phyloP scores from a whole-genome alignment of 129 eudicot species.

The Kitagawia praeruptora region DNA sequence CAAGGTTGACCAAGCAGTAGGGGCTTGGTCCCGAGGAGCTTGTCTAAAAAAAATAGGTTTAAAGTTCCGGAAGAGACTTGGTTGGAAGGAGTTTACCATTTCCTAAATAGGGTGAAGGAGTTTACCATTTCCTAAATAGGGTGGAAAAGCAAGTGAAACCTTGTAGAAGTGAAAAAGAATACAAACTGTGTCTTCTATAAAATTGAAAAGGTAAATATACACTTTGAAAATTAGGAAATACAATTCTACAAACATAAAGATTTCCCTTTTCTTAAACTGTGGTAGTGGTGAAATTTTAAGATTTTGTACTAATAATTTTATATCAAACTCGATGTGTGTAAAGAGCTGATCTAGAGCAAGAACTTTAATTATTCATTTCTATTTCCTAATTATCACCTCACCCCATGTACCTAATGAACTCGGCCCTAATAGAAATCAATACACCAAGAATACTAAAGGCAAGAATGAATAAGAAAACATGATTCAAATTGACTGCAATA shows the following conservation, averaged over 20 bases:
- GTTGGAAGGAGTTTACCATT: no score
- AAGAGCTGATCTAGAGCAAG: background rate
- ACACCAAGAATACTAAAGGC: background rate
- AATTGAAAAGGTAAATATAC: background rate
- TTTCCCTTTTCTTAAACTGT: background rate
- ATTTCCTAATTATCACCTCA: no score
- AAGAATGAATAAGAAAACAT: background rate
- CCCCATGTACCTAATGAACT: no score
- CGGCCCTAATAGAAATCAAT: no score
- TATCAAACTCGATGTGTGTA: background rate
- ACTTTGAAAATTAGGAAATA: background rate
- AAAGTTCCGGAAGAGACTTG: background rate
- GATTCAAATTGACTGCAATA: background rate
- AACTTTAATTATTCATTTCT: no score
- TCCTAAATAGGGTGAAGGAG: background rate
- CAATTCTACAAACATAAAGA: background rate
- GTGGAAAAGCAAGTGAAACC: background rate
- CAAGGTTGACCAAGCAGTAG: background rate
- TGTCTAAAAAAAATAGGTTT: background rate
- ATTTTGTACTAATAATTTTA: background rate
- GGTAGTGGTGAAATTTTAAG: background rate
- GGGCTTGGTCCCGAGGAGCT: background rate
- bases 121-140: background rate
- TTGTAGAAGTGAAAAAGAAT: background rate
- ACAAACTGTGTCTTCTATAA: background rate